A percentile compares a stretch with the other conserved stretches of the same genome.
Evolutionary conservation across 2,329 filamentous ascomycete genomes (phyloP).

Genomic region (Hysterium pulicare): DNA sequence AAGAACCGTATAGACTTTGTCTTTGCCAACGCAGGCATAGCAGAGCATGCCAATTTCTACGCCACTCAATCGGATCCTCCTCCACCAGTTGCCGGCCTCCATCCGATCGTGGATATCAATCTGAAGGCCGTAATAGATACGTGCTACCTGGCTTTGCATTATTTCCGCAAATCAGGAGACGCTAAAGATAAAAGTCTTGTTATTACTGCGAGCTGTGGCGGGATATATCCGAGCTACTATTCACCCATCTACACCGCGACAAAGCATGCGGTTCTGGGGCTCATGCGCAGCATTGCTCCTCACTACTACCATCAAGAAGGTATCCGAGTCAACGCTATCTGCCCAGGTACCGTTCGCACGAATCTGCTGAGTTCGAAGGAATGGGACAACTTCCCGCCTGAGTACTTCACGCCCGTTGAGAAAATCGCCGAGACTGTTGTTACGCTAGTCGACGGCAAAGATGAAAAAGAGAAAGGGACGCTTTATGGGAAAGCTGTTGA

Average conservation of each 20-base stretch:
- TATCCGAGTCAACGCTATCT: slow-evolving; percentile 39
- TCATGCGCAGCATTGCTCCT: slow-evolving; percentile 34
- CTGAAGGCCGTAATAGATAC: slow-evolving; percentile 43
- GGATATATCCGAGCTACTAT: slow-evolving; percentile 32
- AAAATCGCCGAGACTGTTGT: slow-evolving; percentile 25
- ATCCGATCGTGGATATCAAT: slow-evolving; percentile 40
- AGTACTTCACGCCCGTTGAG: slow-evolving; percentile 27
- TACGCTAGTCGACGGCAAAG: slow-evolving; percentile 22
- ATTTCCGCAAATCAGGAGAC: slow-evolving; percentile 27
- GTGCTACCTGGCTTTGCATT: slow-evolving; percentile 39
- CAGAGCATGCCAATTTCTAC: slow-evolving; percentile 41
- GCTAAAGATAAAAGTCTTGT: slow-evolving; percentile 22
- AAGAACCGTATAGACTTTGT: slow-evolving; percentile 44
- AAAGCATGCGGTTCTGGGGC: slow-evolving; percentile 39
- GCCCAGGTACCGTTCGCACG: slow-evolving; percentile 35
- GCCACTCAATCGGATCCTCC: slow-evolving; percentile 13
- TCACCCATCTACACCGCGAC: slow-evolving; percentile 39
- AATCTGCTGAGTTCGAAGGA: slow-evolving; percentile 24
- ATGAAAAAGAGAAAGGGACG: slow-evolving; percentile 17
- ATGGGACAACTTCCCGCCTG: slow-evolving; percentile 28
- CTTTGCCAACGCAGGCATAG: slow-evolving; percentile 47
- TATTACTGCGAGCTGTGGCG: slow-evolving; percentile 34
- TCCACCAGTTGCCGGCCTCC: slow-evolving; percentile 19
- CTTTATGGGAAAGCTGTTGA: slow-evolving; percentile 17
- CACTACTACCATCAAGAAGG: slow-evolving; percentile 24